Evolutionary conservation across 2,329 filamentous ascomycete genomes (phyloP).

Genomic region (Stagonosporopsis vannaccii): DNA sequence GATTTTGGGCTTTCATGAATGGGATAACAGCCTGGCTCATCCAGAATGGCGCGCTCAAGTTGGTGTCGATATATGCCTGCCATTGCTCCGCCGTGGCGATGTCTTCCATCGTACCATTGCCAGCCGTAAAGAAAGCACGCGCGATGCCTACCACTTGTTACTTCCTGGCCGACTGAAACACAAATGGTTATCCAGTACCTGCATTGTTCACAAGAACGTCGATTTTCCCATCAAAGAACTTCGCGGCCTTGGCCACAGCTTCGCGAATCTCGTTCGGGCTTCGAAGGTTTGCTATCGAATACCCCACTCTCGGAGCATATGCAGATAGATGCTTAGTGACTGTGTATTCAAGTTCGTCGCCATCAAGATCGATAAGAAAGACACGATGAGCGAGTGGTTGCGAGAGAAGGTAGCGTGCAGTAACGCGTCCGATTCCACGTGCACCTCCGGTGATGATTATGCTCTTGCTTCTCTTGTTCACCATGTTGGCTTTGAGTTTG

Average conservation of each 20-base stretch:
- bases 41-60: slow-evolving; percentile 32
- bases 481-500: slow-evolving; percentile 17
- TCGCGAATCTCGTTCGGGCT: slow-evolving; percentile 37
- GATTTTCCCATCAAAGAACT: slow-evolving; percentile 46
- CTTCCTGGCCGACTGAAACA: no score
- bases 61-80: slow-evolving; percentile 33
- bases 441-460: slow-evolving; percentile 52
- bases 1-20: slow-evolving; percentile 31
- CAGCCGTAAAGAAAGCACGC: slow-evolving; percentile 32
- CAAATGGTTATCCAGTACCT: not conserved
- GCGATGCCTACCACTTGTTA: slow-evolving; percentile 21
- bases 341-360: slow-evolving; percentile 44
- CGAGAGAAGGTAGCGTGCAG: slow-evolving; percentile 52
- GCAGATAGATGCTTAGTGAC: slow-evolving; percentile 41
- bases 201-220: slow-evolving; percentile 45
- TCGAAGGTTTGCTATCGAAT: slow-evolving; percentile 49
- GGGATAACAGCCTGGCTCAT: slow-evolving; percentile 33
- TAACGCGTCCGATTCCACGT: slow-evolving; percentile 54
- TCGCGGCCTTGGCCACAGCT: slow-evolving; percentile 46
- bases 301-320: slow-evolving; percentile 37
- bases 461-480: slow-evolving; percentile 32
- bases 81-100: slow-evolving; percentile 31
- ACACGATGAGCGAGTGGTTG: slow-evolving; percentile 50
- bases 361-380: slow-evolving; percentile 55
- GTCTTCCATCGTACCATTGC: slow-evolving; percentile 36